Percentiles rank a stretch among this genome's conserved stretches.
These are phyloP conservation scores for Boletus vinaceobasis DNA, from an alignment of 768 basidiomycete genomes.

Conservation along the genomic window DNA sequence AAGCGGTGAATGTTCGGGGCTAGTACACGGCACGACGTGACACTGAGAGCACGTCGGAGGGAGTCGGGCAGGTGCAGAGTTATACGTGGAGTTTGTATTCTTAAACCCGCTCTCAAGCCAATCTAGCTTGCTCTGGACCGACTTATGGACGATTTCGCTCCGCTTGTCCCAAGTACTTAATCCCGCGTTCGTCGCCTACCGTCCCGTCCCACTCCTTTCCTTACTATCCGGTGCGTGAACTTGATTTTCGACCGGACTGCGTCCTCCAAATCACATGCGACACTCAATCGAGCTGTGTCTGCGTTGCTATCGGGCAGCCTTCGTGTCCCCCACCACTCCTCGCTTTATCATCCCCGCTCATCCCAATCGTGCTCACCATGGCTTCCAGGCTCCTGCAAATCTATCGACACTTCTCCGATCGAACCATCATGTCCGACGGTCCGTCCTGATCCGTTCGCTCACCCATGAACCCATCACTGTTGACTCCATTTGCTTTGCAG, in stretches of 20 bases:
- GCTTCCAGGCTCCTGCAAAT: constrained; percentile 59
- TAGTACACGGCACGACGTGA: no score
- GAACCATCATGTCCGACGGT: constrained; percentile 54
- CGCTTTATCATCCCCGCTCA: background rate
- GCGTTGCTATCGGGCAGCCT: background rate
- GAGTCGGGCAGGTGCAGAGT: background rate
- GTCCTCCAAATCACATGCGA: constrained; percentile 20
- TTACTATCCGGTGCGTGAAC: background rate
- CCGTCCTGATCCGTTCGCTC: constrained; percentile 22
- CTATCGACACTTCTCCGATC: constrained; percentile 46
- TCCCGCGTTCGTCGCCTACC: background rate
- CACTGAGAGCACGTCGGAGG: background rate
- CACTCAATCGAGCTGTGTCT: background rate
- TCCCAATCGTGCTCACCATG: constrained; percentile 35
- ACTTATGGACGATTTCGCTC: background rate
- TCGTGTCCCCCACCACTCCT: background rate
- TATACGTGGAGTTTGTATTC: background rate
- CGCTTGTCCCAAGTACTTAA: constrained; percentile 4
- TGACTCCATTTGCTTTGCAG: constrained; percentile 35
- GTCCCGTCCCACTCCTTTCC: background rate
- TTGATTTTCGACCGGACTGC: background rate
- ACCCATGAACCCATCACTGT: background rate
- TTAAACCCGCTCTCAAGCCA: background rate
- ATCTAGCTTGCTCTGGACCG: background rate
- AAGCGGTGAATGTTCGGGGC: background rate